Percentiles rank a stretch among this genome's conserved stretches.
These are phyloP conservation scores for Quercus cerris DNA, from an alignment of 306 rosid species.

Conservation along the genomic window DNA sequence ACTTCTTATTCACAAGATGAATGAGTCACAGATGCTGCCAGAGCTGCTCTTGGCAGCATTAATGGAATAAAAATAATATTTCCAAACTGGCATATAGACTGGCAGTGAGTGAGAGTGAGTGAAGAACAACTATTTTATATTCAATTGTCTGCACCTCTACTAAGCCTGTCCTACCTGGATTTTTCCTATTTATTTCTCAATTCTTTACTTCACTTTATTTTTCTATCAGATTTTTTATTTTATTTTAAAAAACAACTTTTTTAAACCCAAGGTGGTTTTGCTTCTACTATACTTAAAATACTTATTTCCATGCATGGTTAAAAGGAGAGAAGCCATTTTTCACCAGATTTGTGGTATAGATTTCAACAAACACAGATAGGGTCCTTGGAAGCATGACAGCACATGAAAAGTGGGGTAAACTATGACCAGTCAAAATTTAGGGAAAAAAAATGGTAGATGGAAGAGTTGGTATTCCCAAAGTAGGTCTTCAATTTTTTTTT, in stretches of 20 bases:
- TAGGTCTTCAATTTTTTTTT: conserved; percentile 11
- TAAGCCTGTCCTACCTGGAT: conserved; percentile 39
- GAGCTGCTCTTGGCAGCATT: conserved; percentile 59
- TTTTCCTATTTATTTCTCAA: neutral
- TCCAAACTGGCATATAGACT: conserved; percentile 60
- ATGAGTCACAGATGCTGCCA: conserved; percentile 54
- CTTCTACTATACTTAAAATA: conserved; percentile 33
- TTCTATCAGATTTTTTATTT: conserved; percentile 15
- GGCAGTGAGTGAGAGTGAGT: conserved; percentile 63
- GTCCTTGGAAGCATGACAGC: conserved; percentile 32
- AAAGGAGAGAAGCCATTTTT: conserved; percentile 31
- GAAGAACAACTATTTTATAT: conserved; percentile 53
- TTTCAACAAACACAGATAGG: conserved; percentile 25
- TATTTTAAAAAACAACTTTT: conserved; percentile 16
- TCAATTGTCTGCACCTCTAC: conserved; percentile 27
- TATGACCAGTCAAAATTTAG: conserved; percentile 43
- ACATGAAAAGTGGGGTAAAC: conserved; percentile 37
- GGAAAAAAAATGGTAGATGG: neutral
- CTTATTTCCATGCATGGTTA: conserved; percentile 38
- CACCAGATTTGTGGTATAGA: conserved; percentile 56
- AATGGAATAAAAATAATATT: conserved; percentile 19
- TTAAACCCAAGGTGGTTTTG: conserved; percentile 57
- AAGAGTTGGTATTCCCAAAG: conserved; percentile 43
- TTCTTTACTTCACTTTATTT: conserved; percentile 15
- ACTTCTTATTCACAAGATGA: conserved; percentile 50